A percentile compares a stretch with the other conserved stretches of the same genome.
Conservation (phyloP, 2,329 filamentous ascomycete species). For the Akanthomyces muscarius region DNA sequence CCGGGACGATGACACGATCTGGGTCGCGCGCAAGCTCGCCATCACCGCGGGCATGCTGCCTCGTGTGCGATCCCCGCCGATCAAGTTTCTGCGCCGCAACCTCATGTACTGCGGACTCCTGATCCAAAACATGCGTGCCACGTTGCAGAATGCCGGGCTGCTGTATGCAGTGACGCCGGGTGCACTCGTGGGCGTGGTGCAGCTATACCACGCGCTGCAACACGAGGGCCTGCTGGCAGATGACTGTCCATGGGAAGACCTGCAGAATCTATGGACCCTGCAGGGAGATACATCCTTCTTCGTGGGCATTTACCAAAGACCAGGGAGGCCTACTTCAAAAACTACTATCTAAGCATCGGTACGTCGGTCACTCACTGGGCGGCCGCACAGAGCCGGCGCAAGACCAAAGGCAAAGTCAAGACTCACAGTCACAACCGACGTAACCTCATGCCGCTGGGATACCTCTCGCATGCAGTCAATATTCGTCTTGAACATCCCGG, state of each 20-base stretch:
- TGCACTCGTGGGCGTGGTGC: conserved; percentile 20
- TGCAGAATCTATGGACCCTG: conserved; percentile 17
- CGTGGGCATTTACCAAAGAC: conserved; percentile 20
- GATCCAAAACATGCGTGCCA: conserved; percentile 21
- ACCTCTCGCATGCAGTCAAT: background rate
- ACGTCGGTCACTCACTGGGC: conserved; percentile 22
- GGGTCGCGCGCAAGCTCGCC: background rate
- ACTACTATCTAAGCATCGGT: conserved; percentile 22
- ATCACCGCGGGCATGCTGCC: background rate
- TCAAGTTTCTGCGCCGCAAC: conserved; percentile 23
- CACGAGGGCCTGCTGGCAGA: conserved; percentile 19
- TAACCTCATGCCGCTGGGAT: conserved; percentile 18
- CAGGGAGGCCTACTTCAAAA: conserved; percentile 24
- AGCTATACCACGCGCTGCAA: conserved; percentile 25
- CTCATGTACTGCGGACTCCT: conserved; percentile 23
- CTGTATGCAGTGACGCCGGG: conserved; percentile 18
- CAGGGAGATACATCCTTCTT: conserved; percentile 24
- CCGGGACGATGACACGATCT: conserved; percentile 21
- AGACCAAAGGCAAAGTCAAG: conserved; percentile 13
- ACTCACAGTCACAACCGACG: conserved; percentile 17
- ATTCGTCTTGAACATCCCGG: background rate
- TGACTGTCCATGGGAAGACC: conserved; percentile 20
- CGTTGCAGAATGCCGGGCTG: conserved; percentile 19
- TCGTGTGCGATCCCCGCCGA: background rate
- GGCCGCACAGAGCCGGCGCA: conserved; percentile 10